phyloP scores from a whole-genome alignment of 805 yeast species.

The Kodamaea leandrae region DNA sequence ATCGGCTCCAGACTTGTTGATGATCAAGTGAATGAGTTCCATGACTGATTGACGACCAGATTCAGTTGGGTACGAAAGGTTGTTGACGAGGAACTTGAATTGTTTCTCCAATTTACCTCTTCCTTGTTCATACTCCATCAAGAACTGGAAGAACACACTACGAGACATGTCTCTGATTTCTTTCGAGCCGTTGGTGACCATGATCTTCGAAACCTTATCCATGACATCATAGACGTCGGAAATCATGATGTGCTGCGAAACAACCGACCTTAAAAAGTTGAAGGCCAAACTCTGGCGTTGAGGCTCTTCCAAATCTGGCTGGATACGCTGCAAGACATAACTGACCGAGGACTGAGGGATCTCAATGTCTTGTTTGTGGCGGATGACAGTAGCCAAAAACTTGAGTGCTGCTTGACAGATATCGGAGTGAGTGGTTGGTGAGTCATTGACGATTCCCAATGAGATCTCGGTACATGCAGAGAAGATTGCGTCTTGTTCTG shows the following conservation, averaged over 20 bases:
- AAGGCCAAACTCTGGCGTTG: slow-evolving; percentile 85
- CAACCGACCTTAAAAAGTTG: slow-evolving; percentile 74
- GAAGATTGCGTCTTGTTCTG: slow-evolving; percentile 50
- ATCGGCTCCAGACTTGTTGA: slow-evolving; percentile 61
- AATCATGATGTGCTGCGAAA: slow-evolving; percentile 67
- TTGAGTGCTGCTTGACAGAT: slow-evolving; percentile 77
- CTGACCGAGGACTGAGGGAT: slow-evolving; percentile 71
- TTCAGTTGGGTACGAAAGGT: slow-evolving; percentile 79
- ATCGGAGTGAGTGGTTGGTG: slow-evolving; percentile 75
- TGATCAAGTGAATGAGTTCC: slow-evolving; percentile 74
- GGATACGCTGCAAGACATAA: slow-evolving; percentile 66
- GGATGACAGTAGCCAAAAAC: slow-evolving; percentile 67
- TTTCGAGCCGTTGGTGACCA: slow-evolving; percentile 85
- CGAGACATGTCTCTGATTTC: slow-evolving; percentile 84
- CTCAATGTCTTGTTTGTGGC: slow-evolving; percentile 63
- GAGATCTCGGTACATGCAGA: slow-evolving; percentile 59
- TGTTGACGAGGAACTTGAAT: slow-evolving; percentile 74
- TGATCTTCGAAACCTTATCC: slow-evolving; percentile 74
- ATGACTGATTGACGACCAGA: slow-evolving; percentile 86
- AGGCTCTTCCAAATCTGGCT: slow-evolving; percentile 89
- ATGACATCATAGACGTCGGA: slow-evolving; percentile 90
- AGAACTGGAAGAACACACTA: slow-evolving; percentile 75
- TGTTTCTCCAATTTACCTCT: slow-evolving; percentile 79
- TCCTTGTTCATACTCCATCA: slow-evolving; percentile 95
- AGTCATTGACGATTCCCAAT: slow-evolving; percentile 63